Percentiles rank a stretch among this genome's conserved stretches.
Evolutionary conservation across 345 rosid genomes (phyloP).

Genomic region (Brassica juncea): DNA sequence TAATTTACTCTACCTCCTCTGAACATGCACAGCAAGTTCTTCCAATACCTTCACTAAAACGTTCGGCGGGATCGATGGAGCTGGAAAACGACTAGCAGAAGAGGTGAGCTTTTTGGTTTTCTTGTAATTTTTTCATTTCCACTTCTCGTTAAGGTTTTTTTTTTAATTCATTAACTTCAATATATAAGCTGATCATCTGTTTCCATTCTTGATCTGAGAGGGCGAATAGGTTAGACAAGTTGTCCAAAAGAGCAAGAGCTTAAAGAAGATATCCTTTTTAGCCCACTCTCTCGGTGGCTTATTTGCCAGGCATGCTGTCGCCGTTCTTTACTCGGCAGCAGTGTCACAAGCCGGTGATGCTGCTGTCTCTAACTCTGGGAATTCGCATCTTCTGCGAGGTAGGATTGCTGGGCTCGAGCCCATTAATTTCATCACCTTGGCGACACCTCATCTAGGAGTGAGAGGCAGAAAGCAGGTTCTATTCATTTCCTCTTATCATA

Average conservation of each 20-base stretch:
- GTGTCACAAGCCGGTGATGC: slow-evolving; percentile 35
- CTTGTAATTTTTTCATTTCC: neutral
- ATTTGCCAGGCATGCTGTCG: slow-evolving; percentile 89
- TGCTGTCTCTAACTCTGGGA: slow-evolving; percentile 39
- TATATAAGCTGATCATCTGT: slow-evolving; percentile 2
- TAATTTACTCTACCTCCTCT: slow-evolving; percentile 11
- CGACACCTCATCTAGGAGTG: slow-evolving; percentile 98
- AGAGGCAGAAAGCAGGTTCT: slow-evolving; percentile 94
- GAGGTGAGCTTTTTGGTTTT: slow-evolving; percentile 57
- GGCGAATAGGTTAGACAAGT: slow-evolving; percentile 64
- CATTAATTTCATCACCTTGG: slow-evolving; percentile 88
- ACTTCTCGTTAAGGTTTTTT: neutral
- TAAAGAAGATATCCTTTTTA: slow-evolving; percentile 84
- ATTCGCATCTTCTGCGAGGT: slow-evolving; percentile 47
- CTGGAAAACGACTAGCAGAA: slow-evolving; percentile 89
- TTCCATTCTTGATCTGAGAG: slow-evolving; percentile 8
- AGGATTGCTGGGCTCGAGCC: slow-evolving; percentile 89
- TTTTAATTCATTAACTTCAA: neutral
- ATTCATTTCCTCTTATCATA: neutral
- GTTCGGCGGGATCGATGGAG: slow-evolving; percentile 86
- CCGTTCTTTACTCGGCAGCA: slow-evolving; percentile 64
- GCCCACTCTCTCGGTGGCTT: slow-evolving; percentile 99
- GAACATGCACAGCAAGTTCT: slow-evolving; percentile 74
- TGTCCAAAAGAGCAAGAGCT: slow-evolving; percentile 64
- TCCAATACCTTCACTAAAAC: slow-evolving; percentile 78